Conservation (phyloP, 2,329 filamentous ascomycete species). For the Claviceps quebecensis region DNA sequence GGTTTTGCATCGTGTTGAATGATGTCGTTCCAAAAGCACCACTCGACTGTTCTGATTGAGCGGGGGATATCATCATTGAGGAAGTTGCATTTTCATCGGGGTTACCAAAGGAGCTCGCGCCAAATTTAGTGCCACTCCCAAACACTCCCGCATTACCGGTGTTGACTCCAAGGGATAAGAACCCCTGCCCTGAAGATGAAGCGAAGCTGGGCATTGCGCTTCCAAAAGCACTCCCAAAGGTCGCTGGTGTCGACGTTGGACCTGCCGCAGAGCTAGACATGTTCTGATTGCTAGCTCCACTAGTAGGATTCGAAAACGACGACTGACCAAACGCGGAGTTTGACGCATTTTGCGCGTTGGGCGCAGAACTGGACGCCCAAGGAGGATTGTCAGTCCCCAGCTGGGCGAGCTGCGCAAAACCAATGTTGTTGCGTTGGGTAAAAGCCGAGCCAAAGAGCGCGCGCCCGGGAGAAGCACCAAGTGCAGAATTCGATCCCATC, state of each 20-base stretch:
- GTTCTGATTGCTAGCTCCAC: conserved; percentile 18
- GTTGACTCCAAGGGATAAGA: conserved; percentile 31
- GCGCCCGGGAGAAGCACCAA: conserved; percentile 19
- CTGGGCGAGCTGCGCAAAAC: conserved; percentile 39
- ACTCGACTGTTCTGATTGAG: conserved; percentile 16
- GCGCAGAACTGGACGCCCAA: conserved; percentile 27
- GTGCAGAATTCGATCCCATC: conserved; percentile 22
- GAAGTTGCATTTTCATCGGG: conserved; percentile 9
- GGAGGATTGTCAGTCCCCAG: conserved; percentile 36
- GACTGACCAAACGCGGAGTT: conserved; percentile 41
- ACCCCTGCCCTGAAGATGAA: conserved; percentile 41
- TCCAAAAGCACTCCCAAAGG: conserved; percentile 22
- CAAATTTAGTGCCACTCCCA: conserved; percentile 23
- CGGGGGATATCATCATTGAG: conserved; percentile 15
- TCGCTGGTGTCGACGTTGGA: conserved; percentile 16
- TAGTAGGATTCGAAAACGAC: conserved; percentile 30
- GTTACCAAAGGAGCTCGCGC: conserved; percentile 19
- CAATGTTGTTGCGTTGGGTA: conserved; percentile 31
- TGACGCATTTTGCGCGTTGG: conserved; percentile 7
- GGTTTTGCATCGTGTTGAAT: conserved; percentile 50
- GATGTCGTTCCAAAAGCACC: conserved; percentile 34
- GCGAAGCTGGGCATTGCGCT: conserved; percentile 28
- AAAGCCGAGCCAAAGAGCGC: conserved; percentile 36
- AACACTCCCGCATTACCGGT: conserved; percentile 23
- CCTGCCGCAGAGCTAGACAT: conserved; percentile 24